Base-by-base conservation (phyloP, 2,329 filamentous ascomycete species). In the Zymoseptoria brevis region DNA sequence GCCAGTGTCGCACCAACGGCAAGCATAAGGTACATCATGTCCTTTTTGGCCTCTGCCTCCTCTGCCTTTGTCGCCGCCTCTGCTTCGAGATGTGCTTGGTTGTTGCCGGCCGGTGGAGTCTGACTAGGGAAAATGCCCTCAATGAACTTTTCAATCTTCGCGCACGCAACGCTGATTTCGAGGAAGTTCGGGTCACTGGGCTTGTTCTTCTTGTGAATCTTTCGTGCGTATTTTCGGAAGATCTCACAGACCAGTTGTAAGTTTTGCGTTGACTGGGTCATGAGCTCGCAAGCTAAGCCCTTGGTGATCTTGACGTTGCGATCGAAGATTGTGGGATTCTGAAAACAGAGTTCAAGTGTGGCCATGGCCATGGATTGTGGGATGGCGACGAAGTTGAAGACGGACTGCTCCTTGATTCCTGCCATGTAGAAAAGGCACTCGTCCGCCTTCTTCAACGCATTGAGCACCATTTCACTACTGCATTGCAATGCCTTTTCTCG, bases 371-470 rank as follows among this genome's bases (percentile, higher is more conserved):
- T 99, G 64, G 86, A 81, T 75, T 99, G 94, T 2, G 94, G 94
- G 64, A 99, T 99, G 58, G 93, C 93, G 53, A 91, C 91, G 75
- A 99, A 99, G 81, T 99, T 99, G 84, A 99, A 99, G 24, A 96
- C 90, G 72, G 90, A 96, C 78, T 99, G 94, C 72, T 99, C 94
- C 66, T 87, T 87, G 64, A 99, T 85, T 53, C 89, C 94, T 4
- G 93, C 93, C 79, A 99, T 90, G 77, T 97, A 99, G 79, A 92
- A 96, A n/a, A 99, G 77, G 72, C 93, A 97, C 71, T 97, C 91
- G 64, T 96, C 91, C 4, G 84, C 88, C 67, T 96, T 89, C 71
- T 86, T 85, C 50, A 99, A 80, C 4, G 93, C 90, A 69, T 94
- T 90, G 60, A 97, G 80, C 6, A 97, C 86, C 92, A 99, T 96